These are phyloP conservation scores for Telfairia occidentalis DNA, from an alignment of 331 rosid genomes.

Conservation along the genomic window DNA sequence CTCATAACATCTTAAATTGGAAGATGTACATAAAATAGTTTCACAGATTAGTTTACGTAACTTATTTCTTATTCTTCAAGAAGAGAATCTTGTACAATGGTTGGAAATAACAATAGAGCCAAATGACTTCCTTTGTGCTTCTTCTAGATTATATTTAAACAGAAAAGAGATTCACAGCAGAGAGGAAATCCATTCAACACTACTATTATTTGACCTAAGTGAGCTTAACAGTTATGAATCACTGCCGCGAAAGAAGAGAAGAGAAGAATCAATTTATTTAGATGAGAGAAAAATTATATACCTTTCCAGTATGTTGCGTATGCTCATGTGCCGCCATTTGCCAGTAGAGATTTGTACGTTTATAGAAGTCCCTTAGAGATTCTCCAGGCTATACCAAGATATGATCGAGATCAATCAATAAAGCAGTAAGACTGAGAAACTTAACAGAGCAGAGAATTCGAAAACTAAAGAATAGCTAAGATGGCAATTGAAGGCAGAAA, in stretches of 20 bases:
- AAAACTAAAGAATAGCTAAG: not conserved
- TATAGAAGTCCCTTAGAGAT: conserved; percentile 76
- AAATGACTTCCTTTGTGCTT: not conserved
- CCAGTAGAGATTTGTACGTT: conserved; percentile 92
- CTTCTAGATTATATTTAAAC: not conserved
- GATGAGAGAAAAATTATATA: conserved; percentile 16
- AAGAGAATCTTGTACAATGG: not conserved
- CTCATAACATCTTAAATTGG: not conserved
- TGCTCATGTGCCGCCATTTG: conserved; percentile 99
- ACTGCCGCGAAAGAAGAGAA: not conserved
- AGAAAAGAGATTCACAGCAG: not conserved
- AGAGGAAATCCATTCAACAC: not conserved
- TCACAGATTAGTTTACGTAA: not conserved
- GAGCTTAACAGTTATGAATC: not conserved
- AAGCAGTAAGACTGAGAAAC: conserved; percentile 13
- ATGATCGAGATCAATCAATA: conserved; percentile 17
- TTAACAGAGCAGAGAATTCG: not conserved
- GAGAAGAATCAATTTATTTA: not conserved
- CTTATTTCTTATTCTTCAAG: not conserved
- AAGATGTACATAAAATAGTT: not conserved
- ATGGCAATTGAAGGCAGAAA: not conserved
- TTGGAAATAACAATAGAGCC: not conserved
- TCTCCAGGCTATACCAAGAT: conserved; percentile 66
- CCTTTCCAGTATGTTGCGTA: conserved; percentile 98
- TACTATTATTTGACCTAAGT: not conserved